Percentiles rank a stretch among this genome's conserved stretches.
These are phyloP conservation scores for Talaromyces nanjingensis DNA, from an alignment of 495 filamentous ascomycete genomes.

Conservation along the genomic window DNA sequence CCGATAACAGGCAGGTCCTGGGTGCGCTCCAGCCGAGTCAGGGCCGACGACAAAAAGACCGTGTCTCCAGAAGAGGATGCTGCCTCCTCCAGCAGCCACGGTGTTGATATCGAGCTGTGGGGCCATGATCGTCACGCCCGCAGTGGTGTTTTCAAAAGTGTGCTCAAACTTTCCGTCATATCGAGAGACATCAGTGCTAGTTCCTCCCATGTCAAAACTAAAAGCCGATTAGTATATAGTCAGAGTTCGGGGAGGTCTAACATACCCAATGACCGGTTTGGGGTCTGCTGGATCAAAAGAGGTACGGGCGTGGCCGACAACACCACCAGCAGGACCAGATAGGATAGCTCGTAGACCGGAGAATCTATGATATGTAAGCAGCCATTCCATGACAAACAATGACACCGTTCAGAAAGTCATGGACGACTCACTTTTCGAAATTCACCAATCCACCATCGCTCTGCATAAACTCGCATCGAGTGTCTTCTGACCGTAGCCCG, in stretches of 20 bases:
- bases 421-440: slow-evolving; percentile 18
- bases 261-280: slow-evolving; percentile 74
- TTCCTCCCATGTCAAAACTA: slow-evolving; percentile 89
- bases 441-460: slow-evolving; percentile 50
- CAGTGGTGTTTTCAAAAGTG: slow-evolving; percentile 95
- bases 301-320: slow-evolving; percentile 91
- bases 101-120: slow-evolving; percentile 98
- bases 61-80: slow-evolving; percentile 81
- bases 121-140: slow-evolving; percentile 89
- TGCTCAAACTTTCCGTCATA: slow-evolving; percentile 94
- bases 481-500: slow-evolving; percentile 40
- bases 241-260: neutral
- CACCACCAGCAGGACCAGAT: slow-evolving; percentile 60
- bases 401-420: neutral
- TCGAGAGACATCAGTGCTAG: slow-evolving; percentile 88
- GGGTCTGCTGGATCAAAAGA: slow-evolving; percentile 84
- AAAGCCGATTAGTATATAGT: neutral
- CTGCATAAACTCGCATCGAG: slow-evolving; percentile 50
- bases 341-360: slow-evolving; percentile 53
- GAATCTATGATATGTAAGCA: slow-evolving; percentile 42
- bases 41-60: slow-evolving; percentile 92
- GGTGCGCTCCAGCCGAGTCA: slow-evolving; percentile 88
- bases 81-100: slow-evolving; percentile 89
- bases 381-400: neutral
- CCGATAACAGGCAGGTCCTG: slow-evolving; percentile 88